A percentile compares a stretch with the other conserved stretches of the same genome.
Conservation (phyloP, 169 alveolate genomes). For the Besnoitia besnoiti region DNA sequence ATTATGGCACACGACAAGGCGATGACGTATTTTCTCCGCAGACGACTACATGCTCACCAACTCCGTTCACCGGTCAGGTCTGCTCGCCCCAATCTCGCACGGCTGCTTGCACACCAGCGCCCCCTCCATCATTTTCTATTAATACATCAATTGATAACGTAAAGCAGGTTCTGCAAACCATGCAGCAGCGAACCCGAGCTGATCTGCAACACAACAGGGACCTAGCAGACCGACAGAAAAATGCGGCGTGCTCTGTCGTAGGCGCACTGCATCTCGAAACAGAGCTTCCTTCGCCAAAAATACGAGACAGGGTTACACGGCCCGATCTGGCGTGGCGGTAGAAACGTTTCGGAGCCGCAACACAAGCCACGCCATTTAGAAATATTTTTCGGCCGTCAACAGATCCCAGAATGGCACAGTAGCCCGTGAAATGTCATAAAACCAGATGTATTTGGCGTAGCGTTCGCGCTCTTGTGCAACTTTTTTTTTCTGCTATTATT, state of each 20-base stretch:
- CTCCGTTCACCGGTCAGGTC: constrained; percentile 35
- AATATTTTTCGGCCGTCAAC: too few species aligned
- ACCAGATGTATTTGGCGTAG: too few species aligned
- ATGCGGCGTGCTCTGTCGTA: background rate
- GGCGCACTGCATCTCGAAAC: background rate
- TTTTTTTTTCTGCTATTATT: too few species aligned
- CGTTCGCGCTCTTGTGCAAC: too few species aligned
- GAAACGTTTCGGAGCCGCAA: background rate
- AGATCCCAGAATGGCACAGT: too few species aligned
- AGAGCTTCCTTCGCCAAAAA: background rate
- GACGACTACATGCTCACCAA: constrained; percentile 18
- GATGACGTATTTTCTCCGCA: constrained; percentile 16
- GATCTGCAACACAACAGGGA: background rate
- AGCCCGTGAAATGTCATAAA: too few species aligned
- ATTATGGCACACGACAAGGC: background rate
- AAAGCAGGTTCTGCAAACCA: constrained; percentile 2
- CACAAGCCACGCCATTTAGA: too few species aligned
- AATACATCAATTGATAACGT: background rate
- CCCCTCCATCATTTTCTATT: background rate
- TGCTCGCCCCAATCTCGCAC: constrained; percentile 31
- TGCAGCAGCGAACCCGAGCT: background rate
- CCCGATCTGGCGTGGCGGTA: background rate
- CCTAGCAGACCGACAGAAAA: background rate
- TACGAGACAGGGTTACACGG: background rate
- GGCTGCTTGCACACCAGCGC: background rate